Evolutionary conservation across 1,284 basidiomycete species (phyloP).

Genomic region (Fistulinella cinereoalba): DNA sequence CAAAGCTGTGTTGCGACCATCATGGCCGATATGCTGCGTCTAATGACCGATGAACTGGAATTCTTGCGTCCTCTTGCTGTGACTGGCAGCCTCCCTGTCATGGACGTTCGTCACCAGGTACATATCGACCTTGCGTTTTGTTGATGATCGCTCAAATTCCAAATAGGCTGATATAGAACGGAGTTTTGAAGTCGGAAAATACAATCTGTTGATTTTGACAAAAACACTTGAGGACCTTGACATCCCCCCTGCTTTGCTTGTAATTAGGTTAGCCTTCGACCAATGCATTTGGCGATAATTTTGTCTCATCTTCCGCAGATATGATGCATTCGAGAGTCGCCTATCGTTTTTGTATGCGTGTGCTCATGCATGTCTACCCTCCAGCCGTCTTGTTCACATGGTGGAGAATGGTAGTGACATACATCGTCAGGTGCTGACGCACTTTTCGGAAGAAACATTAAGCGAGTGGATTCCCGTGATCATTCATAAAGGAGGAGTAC

Average conservation of each 20-base stretch:
- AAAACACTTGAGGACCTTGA: slow-evolving; percentile 58
- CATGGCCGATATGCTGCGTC: slow-evolving; percentile 47
- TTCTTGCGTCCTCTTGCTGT: slow-evolving; percentile 42
- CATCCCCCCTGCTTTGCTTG: slow-evolving; percentile 48
- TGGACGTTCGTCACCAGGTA: slow-evolving; percentile 32
- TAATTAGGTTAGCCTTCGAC: slow-evolving; percentile 51
- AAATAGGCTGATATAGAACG: slow-evolving; percentile 35
- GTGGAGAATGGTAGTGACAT: slow-evolving; percentile 53
- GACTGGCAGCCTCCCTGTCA: slow-evolving; percentile 22
- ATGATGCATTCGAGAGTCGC: slow-evolving; percentile 59
- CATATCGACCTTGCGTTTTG: slow-evolving; percentile 4
- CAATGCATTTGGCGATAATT: slow-evolving; percentile 1
- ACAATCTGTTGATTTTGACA: slow-evolving; percentile 61
- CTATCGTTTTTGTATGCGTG: slow-evolving; percentile 54
- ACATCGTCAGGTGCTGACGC: slow-evolving; percentile 50
- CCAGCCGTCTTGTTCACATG: slow-evolving; percentile 61
- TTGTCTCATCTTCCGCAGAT: slow-evolving; percentile 40
- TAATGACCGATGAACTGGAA: slow-evolving; percentile 40
- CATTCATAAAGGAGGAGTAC: slow-evolving; percentile 37
- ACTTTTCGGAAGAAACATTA: slow-evolving; percentile 29
- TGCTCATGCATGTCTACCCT: slow-evolving; percentile 42
- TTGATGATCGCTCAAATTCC: slow-evolving; percentile 9
- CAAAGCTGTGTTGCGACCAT: slow-evolving; percentile 42
- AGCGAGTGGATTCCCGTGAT: slow-evolving; percentile 48
- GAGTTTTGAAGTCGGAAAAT: slow-evolving; percentile 50